Evolutionary conservation across 495 filamentous ascomycete genomes (phyloP).

Genomic region (Halenospora varia): DNA sequence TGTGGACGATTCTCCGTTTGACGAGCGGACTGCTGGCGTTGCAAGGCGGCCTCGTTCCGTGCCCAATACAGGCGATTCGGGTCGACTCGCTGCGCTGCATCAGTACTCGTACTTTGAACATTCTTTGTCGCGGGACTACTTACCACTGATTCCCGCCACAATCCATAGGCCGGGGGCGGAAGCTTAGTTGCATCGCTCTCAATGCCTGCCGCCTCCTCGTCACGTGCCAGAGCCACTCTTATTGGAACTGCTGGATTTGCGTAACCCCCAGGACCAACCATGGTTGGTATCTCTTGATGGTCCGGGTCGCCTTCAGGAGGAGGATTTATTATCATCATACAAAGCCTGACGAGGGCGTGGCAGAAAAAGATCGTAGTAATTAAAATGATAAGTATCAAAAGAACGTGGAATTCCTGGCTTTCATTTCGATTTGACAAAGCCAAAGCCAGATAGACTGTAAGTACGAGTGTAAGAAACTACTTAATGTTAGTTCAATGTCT

Average conservation of each 20-base stretch:
- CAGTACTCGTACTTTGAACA: slow-evolving; percentile 3
- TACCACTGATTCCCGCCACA: slow-evolving; percentile 81
- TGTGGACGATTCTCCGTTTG: slow-evolving; percentile 18
- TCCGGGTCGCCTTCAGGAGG: slow-evolving; percentile 16
- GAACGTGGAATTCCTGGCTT: slow-evolving; percentile 63
- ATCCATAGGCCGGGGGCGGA: slow-evolving; percentile 82
- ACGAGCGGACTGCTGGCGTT: slow-evolving; percentile 18
- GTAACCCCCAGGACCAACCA: slow-evolving; percentile 49
- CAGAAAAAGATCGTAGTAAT: slow-evolving; percentile 72
- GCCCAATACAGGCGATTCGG: slow-evolving; percentile 79
- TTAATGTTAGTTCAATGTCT: slow-evolving; percentile 5
- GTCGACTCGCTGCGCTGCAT: slow-evolving; percentile 57
- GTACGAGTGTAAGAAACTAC: slow-evolving; percentile 64
- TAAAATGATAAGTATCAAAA: slow-evolving; percentile 73
- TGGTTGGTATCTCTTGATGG: slow-evolving; percentile 31
- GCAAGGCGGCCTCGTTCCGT: slow-evolving; percentile 37
- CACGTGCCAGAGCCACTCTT: slow-evolving; percentile 54
- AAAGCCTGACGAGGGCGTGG: slow-evolving; percentile 69
- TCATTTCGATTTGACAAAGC: slow-evolving; percentile 23
- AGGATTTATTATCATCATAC: slow-evolving; percentile 49
- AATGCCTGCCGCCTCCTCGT: slow-evolving; percentile 55
- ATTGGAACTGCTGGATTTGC: slow-evolving; percentile 60
- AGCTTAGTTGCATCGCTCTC: slow-evolving; percentile 48
- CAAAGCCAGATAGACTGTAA: slow-evolving; percentile 47
- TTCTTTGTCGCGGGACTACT: slow-evolving; percentile 30